Evolutionary conservation across 306 rosid genomes (phyloP).

Genomic region (Cicer arietinum): DNA sequence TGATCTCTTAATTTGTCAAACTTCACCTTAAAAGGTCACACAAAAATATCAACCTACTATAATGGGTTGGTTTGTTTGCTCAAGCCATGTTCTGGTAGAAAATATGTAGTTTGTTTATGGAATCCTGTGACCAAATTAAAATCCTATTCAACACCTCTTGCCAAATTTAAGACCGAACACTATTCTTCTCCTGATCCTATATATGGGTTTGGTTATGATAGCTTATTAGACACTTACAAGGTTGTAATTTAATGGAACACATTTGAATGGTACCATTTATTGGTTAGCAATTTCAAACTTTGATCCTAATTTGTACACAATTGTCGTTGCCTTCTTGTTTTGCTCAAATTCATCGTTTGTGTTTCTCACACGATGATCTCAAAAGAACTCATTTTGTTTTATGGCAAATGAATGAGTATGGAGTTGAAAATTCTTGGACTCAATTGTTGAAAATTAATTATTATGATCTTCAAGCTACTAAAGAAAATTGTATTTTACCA

Average conservation of each 20-base stretch:
- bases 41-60: background rate
- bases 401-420: conserved; percentile 17
- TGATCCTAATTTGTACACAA: background rate
- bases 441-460: background rate
- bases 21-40: background rate
- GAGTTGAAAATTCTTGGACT: conserved; percentile 12
- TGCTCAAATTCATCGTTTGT: background rate
- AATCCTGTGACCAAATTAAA: background rate
- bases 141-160: background rate
- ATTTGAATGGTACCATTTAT: background rate
- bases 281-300: background rate
- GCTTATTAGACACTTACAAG: background rate
- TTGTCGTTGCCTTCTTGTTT: background rate
- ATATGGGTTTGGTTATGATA: conserved; percentile 10
- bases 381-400: background rate
- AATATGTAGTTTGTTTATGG: background rate
- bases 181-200: background rate
- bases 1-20: background rate
- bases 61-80: background rate
- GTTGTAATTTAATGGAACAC: background rate
- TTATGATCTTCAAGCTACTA: background rate
- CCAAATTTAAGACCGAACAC: background rate
- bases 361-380: background rate
- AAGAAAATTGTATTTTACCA: background rate
- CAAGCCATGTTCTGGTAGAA: background rate